Conservation (phyloP, 331 rosid species). For the Prunus yedoensis region DNA sequence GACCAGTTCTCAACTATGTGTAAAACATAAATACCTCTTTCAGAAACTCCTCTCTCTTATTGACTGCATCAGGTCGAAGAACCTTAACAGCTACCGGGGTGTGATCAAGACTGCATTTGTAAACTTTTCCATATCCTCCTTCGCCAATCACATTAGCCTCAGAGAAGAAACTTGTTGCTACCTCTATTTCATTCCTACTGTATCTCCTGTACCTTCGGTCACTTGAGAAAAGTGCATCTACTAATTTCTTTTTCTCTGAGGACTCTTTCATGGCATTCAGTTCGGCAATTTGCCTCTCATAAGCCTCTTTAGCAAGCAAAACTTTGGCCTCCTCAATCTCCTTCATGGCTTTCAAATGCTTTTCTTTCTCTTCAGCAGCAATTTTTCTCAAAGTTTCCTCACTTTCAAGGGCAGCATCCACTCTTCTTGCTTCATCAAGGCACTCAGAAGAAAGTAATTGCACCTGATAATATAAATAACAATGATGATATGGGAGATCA, state of each 20-base stretch:
- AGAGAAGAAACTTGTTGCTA: constrained; percentile 63
- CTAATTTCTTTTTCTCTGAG: constrained; percentile 61
- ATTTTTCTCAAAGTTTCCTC: constrained; percentile 63
- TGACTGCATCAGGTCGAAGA: constrained; percentile 47
- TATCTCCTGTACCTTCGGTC: constrained; percentile 85
- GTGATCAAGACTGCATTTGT: constrained; percentile 86
- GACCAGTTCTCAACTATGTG: background rate
- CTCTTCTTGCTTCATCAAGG: constrained; percentile 67
- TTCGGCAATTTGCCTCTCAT: constrained; percentile 82
- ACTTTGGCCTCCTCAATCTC: constrained; percentile 72
- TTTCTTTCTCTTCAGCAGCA: constrained; percentile 81
- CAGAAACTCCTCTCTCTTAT: constrained; percentile 84
- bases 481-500: background rate
- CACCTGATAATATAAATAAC: constrained; percentile 46
- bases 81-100: constrained; percentile 90
- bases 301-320: constrained; percentile 68
- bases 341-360: constrained; percentile 66
- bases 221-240: constrained; percentile 61
- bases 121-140: constrained; percentile 97
- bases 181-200: constrained; percentile 70
- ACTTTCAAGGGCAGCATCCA: constrained; percentile 64
- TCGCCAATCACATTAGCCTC: constrained; percentile 68
- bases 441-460: constrained; percentile 70
- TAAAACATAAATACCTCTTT: constrained; percentile 59
- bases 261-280: constrained; percentile 66